phyloP scores from a whole-genome alignment of 176 grass and related monocot species.

The Oryza coarctata region DNA sequence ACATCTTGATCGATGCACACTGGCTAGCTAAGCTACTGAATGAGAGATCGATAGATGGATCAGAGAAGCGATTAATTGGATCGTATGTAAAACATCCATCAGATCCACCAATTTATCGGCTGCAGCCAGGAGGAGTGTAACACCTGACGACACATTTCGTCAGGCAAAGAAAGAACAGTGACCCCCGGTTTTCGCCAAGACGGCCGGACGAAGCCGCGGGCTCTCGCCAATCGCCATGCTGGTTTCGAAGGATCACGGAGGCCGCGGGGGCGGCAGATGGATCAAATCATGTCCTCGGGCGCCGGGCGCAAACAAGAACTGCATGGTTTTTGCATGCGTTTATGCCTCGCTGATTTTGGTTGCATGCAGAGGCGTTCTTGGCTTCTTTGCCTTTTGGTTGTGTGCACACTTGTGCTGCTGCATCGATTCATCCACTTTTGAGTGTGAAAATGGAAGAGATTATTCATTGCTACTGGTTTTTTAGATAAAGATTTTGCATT shows the following conservation, averaged over 20 bases:
- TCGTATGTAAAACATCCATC: background rate
- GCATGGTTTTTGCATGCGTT: background rate
- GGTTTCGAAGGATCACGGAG: too few species aligned
- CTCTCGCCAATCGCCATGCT: too few species aligned
- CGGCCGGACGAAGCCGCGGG: background rate
- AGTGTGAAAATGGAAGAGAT: background rate
- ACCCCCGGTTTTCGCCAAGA: background rate
- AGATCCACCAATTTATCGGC: background rate
- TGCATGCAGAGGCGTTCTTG: background rate
- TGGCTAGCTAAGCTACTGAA: background rate
- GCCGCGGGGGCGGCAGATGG: background rate
- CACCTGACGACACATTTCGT: background rate
- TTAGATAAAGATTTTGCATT: background rate
- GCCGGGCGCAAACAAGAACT: background rate
- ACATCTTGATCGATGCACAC: background rate
- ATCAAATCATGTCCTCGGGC: background rate
- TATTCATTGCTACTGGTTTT: too few species aligned
- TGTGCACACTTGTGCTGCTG: background rate
- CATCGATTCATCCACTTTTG: background rate
- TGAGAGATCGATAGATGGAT: background rate
- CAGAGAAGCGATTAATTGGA: background rate
- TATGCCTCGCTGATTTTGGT: background rate
- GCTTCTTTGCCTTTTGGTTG: background rate
- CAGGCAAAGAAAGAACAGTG: background rate
- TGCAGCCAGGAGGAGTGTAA: background rate